phyloP scores from a whole-genome alignment of 768 basidiomycete species.

The Psilocybe sp. region DNA sequence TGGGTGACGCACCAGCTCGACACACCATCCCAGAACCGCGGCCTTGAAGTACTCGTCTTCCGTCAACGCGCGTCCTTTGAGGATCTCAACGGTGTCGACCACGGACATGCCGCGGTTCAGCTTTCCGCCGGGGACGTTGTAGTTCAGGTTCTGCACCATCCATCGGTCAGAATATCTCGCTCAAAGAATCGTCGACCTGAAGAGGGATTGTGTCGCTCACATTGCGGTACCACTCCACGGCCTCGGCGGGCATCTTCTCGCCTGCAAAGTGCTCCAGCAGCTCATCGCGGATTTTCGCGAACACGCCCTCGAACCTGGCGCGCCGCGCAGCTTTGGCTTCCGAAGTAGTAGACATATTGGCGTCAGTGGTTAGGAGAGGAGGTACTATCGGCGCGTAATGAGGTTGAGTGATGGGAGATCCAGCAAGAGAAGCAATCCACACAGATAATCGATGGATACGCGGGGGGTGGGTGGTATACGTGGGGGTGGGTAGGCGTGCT shows the following conservation, averaged over 20 bases:
- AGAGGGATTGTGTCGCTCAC: slow-evolving; percentile 45
- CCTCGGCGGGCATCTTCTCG: slow-evolving; percentile 82
- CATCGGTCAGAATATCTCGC: background rate
- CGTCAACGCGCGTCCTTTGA: slow-evolving; percentile 64
- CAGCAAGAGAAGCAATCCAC: no score
- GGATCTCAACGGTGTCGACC: slow-evolving; percentile 87
- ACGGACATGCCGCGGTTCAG: slow-evolving; percentile 97
- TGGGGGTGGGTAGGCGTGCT: no score
- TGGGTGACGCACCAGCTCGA: slow-evolving; percentile 77
- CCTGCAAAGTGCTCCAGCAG: slow-evolving; percentile 63
- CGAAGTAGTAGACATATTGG: slow-evolving; percentile 1
- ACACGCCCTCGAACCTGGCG: slow-evolving; percentile 70
- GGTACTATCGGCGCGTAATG: no score
- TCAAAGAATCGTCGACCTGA: no score
- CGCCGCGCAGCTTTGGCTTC: slow-evolving; percentile 46
- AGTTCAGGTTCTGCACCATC: slow-evolving; percentile 67
- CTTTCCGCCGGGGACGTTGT: slow-evolving; percentile 96
- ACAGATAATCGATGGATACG: no score
- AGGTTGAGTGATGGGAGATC: no score
- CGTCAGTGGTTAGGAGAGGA: no score
- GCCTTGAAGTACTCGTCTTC: slow-evolving; percentile 89
- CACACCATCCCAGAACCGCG: slow-evolving; percentile 91
- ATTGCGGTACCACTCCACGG: slow-evolving; percentile 78
- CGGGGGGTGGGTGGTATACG: no score
- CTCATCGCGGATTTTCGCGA: slow-evolving; percentile 70